These are phyloP conservation scores for Abrus pulchellus DNA, from an alignment of 306 rosid species.

Conservation along the genomic window DNA sequence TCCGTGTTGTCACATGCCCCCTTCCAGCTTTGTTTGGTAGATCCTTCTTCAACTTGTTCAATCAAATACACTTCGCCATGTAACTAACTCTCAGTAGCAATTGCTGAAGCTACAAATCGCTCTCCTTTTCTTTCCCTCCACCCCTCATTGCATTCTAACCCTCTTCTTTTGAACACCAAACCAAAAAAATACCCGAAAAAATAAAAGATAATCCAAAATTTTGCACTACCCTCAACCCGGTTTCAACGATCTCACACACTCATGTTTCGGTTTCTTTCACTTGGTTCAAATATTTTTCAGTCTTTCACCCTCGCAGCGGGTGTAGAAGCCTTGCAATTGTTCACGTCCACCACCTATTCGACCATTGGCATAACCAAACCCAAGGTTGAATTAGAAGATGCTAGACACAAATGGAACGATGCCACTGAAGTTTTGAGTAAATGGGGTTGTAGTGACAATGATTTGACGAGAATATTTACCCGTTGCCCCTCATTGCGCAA, in stretches of 20 bases:
- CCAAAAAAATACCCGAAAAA: too few species aligned
- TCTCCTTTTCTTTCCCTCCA: background rate
- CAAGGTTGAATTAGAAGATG: conserved; percentile 42
- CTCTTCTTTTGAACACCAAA: background rate
- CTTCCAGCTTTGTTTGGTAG: background rate
- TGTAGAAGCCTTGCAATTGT: conserved; percentile 31
- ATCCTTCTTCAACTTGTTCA: background rate
- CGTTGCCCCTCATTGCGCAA: conserved; percentile 59
- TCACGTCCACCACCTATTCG: conserved; percentile 64
- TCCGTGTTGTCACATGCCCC: background rate
- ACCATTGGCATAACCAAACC: conserved; percentile 55
- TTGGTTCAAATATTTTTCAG: conserved; percentile 36
- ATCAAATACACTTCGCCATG: background rate
- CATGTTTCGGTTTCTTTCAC: conserved; percentile 54
- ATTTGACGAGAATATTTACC: conserved; percentile 54
- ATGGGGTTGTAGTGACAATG: conserved; percentile 76
- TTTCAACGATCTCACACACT: conserved; percentile 37
- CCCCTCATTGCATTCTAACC: background rate
- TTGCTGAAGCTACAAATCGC: conserved; percentile 8
- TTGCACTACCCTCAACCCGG: background rate
- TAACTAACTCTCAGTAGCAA: background rate
- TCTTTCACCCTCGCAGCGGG: background rate
- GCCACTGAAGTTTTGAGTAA: conserved; percentile 59
- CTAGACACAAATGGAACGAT: conserved; percentile 28
- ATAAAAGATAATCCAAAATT: background rate